These are phyloP conservation scores for Akanthomyces lecanii DNA, from an alignment of 2,329 filamentous ascomycete genomes.

Conservation along the genomic window DNA sequence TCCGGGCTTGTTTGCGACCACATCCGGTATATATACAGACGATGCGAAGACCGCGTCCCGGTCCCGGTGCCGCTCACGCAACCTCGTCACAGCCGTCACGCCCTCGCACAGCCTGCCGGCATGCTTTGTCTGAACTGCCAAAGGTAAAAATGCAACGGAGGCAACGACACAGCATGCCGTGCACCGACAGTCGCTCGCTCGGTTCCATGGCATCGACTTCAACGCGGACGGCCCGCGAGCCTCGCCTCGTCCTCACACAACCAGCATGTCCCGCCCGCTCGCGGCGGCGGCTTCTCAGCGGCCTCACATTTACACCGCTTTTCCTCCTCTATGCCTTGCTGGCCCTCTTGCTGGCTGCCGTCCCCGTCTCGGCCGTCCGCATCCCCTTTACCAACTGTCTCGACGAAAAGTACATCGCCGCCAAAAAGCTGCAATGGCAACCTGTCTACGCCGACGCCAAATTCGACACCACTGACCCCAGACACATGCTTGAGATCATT, in stretches of 20 bases:
- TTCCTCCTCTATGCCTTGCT: slow-evolving; percentile 30
- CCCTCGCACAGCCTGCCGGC: neutral
- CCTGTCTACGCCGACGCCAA: slow-evolving; percentile 70
- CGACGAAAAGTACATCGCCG: slow-evolving; percentile 52
- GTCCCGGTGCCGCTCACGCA: neutral
- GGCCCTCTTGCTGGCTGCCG: slow-evolving; percentile 32
- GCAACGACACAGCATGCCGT: neutral
- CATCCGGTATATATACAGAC: neutral
- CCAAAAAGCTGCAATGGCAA: slow-evolving; percentile 68
- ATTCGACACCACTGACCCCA: slow-evolving; percentile 60
- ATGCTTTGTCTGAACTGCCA: neutral
- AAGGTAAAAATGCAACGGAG: neutral
- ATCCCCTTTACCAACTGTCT: slow-evolving; percentile 86
- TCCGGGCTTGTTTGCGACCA: neutral
- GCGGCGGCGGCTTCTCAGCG: neutral
- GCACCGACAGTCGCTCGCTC: neutral
- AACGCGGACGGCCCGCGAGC: neutral
- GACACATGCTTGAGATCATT: slow-evolving; percentile 67
- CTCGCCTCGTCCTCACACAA: neutral
- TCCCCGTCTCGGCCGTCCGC: slow-evolving; percentile 56
- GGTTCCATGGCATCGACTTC: neutral
- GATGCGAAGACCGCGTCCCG: slow-evolving; percentile 7
- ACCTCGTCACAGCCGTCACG: neutral
- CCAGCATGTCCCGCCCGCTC: neutral
- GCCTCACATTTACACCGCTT: neutral